Percentiles rank a stretch among this genome's conserved stretches.
Conservation (phyloP, 176 grass and related monocot genomes). For the Phoenix roebelenii region DNA sequence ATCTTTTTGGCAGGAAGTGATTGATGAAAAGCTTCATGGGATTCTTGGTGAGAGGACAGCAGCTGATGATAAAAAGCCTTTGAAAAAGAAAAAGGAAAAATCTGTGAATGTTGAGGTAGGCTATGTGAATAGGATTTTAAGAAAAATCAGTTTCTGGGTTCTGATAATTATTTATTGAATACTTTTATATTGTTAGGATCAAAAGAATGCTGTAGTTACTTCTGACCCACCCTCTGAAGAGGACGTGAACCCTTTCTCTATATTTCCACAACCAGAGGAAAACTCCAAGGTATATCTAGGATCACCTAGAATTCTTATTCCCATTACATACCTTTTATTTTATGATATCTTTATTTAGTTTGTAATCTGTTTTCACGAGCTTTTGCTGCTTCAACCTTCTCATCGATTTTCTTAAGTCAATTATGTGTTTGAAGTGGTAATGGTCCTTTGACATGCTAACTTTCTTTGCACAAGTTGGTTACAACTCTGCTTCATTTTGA, state of each 20-base stretch:
- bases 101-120: conserved; percentile 71
- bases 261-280: conserved; percentile 90
- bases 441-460: too few species aligned
- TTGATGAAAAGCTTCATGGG: conserved; percentile 69
- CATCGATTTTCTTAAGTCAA: too few species aligned
- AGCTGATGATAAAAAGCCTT: conserved; percentile 81
- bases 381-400: too few species aligned
- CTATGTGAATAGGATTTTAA: conserved; percentile 4
- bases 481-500: too few species aligned
- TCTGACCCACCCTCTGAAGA: conserved; percentile 53
- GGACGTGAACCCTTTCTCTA: conserved; percentile 84
- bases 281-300: conserved; percentile 60
- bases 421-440: too few species aligned
- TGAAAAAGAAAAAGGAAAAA: conserved; percentile 98
- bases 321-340: too few species aligned
- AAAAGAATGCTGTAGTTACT: conserved; percentile 42
- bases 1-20: conserved; percentile 52
- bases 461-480: too few species aligned
- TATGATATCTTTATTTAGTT: too few species aligned
- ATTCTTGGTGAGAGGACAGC: conserved; percentile 82
- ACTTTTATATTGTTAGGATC: conserved; percentile 43
- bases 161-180: conserved; percentile 3
- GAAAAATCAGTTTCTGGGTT: conserved; percentile 3
- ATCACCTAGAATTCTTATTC: too few species aligned
- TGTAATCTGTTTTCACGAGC: too few species aligned